These are phyloP conservation scores for Salicornia ramosissima DNA, from an alignment of 148 eudicot species.

Conservation along the genomic window DNA sequence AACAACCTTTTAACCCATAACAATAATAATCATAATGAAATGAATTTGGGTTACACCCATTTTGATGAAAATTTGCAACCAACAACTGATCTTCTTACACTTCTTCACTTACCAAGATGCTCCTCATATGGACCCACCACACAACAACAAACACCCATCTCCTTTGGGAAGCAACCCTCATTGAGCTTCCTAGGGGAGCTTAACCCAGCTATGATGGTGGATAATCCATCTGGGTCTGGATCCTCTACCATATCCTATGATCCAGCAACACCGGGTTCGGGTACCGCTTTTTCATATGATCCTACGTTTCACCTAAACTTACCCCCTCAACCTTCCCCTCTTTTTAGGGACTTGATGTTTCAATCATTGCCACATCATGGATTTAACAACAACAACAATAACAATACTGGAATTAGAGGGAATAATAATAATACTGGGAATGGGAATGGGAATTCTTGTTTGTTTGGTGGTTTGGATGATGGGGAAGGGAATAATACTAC, in stretches of 20 bases:
- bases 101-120: slow-evolving; percentile 41
- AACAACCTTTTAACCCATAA: background rate
- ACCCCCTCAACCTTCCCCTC: slow-evolving; percentile 50
- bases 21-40: slow-evolving; percentile 15
- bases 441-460: slow-evolving; percentile 20
- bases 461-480: slow-evolving; percentile 52
- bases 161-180: slow-evolving; percentile 19
- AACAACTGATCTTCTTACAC: slow-evolving; percentile 46
- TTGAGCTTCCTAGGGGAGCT: slow-evolving; percentile 23
- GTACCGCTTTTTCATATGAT: slow-evolving; percentile 36
- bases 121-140: slow-evolving; percentile 13
- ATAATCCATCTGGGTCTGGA: slow-evolving; percentile 12
- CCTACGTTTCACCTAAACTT: slow-evolving; percentile 55
- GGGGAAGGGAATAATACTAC: slow-evolving; percentile 32
- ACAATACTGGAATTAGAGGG: background rate
- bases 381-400: background rate
- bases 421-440: background rate
- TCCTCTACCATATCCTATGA: slow-evolving; percentile 35
- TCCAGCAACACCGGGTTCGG: slow-evolving; percentile 7
- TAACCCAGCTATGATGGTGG: slow-evolving; percentile 14
- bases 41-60: slow-evolving; percentile 20
- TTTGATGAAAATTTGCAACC: slow-evolving; percentile 23
- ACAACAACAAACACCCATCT: slow-evolving; percentile 13
- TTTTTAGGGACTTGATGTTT: slow-evolving; percentile 48
- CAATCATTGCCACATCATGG: slow-evolving; percentile 53